phyloP scores from a whole-genome alignment of 257 asterid species.

The Plectranthus barbatus region DNA sequence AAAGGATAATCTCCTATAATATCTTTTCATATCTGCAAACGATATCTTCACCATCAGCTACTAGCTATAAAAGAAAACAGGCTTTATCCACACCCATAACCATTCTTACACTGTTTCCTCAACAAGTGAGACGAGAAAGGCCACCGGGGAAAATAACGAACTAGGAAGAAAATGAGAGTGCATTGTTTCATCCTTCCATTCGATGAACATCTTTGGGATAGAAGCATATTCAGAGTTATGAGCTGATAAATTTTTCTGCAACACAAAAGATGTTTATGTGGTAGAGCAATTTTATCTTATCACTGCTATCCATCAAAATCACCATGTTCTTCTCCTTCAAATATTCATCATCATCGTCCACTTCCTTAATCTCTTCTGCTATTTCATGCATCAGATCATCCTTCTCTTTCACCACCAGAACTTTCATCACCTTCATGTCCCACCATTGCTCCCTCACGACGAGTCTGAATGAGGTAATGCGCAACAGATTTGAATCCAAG shows the following conservation, averaged over 20 bases:
- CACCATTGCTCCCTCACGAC: constrained; percentile 8
- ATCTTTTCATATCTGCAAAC: too few species aligned
- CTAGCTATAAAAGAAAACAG: too few species aligned
- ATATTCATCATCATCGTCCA: constrained; percentile 19
- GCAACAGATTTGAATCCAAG: constrained; percentile 76
- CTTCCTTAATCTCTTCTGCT: background rate
- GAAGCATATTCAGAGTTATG: background rate
- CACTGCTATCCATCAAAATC: background rate
- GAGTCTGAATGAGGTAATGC: constrained; percentile 55
- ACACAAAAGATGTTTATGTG: too few species aligned
- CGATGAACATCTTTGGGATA: too few species aligned
- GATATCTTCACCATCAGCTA: too few species aligned
- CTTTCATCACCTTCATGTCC: constrained; percentile 13
- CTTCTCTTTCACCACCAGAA: constrained; percentile 12
- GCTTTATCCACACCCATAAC: background rate
- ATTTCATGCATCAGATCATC: constrained; percentile 7
- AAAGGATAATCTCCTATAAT: too few species aligned
- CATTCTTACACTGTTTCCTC: too few species aligned
- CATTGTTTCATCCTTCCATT: too few species aligned
- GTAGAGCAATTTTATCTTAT: background rate
- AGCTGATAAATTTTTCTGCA: too few species aligned
- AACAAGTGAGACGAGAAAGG: constrained; percentile 12
- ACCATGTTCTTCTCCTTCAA: constrained; percentile 18
- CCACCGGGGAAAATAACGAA: too few species aligned
- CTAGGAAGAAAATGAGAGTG: too few species aligned